These are phyloP conservation scores for Dimocarpus longan DNA, from an alignment of 345 rosid species.

Conservation along the genomic window DNA sequence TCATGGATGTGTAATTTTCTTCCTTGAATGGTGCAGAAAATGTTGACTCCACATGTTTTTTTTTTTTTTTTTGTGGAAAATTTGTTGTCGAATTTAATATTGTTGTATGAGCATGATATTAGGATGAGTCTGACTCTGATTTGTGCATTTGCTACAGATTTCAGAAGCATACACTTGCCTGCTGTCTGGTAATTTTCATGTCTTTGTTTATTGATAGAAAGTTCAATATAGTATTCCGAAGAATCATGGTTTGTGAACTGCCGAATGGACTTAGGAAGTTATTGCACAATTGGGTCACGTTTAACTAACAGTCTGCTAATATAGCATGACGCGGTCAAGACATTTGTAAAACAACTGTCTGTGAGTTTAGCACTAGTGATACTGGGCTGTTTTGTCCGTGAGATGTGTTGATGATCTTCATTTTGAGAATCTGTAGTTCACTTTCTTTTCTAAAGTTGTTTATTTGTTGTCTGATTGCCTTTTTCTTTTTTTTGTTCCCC, in stretches of 20 bases:
- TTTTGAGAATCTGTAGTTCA: neutral
- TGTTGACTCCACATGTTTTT: neutral
- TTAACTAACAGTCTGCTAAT: slow-evolving; percentile 1
- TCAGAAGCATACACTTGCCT: slow-evolving; percentile 67
- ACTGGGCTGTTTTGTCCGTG: neutral
- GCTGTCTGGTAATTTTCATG: slow-evolving; percentile 56
- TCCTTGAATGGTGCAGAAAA: neutral
- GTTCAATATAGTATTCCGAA: neutral
- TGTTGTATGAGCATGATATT: neutral
- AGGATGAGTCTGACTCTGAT: slow-evolving; percentile 8
- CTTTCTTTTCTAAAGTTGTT: neutral
- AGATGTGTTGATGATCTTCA: slow-evolving; percentile 14
- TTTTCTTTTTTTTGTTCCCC: neutral
- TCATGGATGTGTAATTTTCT: neutral
- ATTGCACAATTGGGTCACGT: slow-evolving; percentile 19
- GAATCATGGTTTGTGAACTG: slow-evolving; percentile 37
- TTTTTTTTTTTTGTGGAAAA: neutral
- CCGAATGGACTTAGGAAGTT: slow-evolving; percentile 28
- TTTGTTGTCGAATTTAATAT: neutral
- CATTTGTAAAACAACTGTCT: slow-evolving; percentile 6
- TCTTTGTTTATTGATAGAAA: slow-evolving; percentile 8
- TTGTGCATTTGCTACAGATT: slow-evolving; percentile 50
- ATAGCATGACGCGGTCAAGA: neutral
- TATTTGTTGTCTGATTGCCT: slow-evolving; percentile 2
- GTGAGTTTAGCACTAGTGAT: slow-evolving; percentile 6